These are phyloP conservation scores for Diaporthe citriasiana DNA, from an alignment of 2,329 filamentous ascomycete genomes.

Conservation along the genomic window DNA sequence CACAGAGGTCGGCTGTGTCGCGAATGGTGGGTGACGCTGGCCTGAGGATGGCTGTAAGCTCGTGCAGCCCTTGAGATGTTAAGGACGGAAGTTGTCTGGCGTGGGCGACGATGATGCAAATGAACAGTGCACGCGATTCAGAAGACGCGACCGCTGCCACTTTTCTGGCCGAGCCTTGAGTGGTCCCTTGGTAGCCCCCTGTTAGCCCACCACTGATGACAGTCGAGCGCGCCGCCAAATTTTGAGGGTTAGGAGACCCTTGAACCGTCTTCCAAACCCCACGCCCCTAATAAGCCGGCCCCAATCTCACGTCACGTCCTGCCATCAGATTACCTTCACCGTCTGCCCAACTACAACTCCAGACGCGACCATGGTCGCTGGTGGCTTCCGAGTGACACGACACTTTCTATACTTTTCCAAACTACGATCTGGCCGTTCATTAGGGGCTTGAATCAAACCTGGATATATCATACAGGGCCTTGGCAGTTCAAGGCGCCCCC, in stretches of 20 bases:
- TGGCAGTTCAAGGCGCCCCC: not conserved
- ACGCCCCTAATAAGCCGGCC: not conserved
- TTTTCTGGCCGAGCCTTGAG: conserved; percentile 35
- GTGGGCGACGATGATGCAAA: conserved; percentile 41
- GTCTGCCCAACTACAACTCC: not conserved
- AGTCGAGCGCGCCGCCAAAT: not conserved
- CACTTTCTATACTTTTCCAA: not conserved
- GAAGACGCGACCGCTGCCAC: conserved; percentile 40
- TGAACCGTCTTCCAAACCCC: not conserved
- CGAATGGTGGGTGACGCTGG: not conserved
- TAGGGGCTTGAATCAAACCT: not conserved
- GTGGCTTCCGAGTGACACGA: not conserved
- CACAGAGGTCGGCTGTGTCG: not conserved
- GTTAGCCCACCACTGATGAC: conserved; percentile 5
- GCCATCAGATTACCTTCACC: not conserved
- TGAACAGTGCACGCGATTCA: conserved; percentile 38
- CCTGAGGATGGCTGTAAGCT: not conserved
- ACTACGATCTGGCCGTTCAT: not conserved
- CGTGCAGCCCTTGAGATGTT: not conserved
- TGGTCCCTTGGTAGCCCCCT: conserved; percentile 23
- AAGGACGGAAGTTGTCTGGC: conserved; percentile 9
- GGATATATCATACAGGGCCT: not conserved
- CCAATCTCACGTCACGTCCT: not conserved
- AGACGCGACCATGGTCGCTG: not conserved
- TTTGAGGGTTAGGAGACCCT: not conserved